Base-by-base conservation (phyloP, 495 filamentous ascomycete species). In the Patellaria atrata region DNA sequence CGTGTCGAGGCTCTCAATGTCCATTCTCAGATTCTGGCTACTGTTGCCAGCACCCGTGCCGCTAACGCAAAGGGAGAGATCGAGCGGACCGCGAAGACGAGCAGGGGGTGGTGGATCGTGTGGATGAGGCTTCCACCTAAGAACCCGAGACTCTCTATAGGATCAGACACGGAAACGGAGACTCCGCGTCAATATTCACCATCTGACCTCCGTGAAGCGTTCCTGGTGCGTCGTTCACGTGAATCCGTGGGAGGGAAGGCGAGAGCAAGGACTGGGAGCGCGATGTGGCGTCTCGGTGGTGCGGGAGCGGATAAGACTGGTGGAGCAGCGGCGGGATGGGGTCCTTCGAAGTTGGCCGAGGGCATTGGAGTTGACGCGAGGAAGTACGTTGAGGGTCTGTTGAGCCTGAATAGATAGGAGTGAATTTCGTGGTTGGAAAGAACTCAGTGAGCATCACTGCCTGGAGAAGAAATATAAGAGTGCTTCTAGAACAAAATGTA, bases 71-170 rank as follows among this genome's bases (percentile, higher is more conserved):
- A 11, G 26, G 24, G 15, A 7, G 83, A 87, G 48, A 53, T 77
- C 5, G 91, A 96, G 56, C 62, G 80, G n/a, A 94, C 80, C 9
- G 81, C 76, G 56, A 92, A 94, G 64, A 96, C 86, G 4, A 79
- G 63, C 30, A 69, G 85, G 7, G 85, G 85, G 1, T 97, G 87
- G 86, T 97, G 91, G 89, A 65, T 96, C 18, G 80, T 94, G 32
- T 96, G 91, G 86, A 83, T 80, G 33, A 67, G 79, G 25, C 59
- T 87, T 6, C 60, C 75, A 64, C 46, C 61, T 47, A 25, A 59
- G 49, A 12, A 47, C 2, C 7, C 18, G 7, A 16, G 37, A 10
- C 30, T 15, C 16, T 11, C 23, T 16, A 33, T 14, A 11, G 23
- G 41, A 10, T n/a, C 43, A 8, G 31, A 42, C 6, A 30, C 33